Evolutionary conservation across 2,329 filamentous ascomycete genomes (phyloP).

Genomic region (Pseudogymnoascus sp.): DNA sequence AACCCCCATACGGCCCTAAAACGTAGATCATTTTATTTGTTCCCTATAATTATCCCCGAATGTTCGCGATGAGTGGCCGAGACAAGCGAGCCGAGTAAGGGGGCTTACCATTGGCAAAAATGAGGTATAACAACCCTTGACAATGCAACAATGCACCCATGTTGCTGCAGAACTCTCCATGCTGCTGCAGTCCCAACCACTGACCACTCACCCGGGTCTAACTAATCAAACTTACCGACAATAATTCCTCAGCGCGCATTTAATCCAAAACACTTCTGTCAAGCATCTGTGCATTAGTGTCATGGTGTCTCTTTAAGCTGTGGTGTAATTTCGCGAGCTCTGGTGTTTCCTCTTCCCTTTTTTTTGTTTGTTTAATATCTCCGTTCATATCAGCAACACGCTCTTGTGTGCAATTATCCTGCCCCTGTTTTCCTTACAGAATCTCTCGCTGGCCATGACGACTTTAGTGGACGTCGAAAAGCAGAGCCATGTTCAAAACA

Average conservation of each 20-base stretch:
- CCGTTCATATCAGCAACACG: neutral
- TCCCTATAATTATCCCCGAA: neutral
- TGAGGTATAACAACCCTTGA: neutral
- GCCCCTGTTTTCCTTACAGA: neutral
- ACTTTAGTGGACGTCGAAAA: slow-evolving; percentile 3
- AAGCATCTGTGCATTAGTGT: neutral
- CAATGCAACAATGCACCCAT: neutral
- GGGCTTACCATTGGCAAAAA: too few relatives aligned
- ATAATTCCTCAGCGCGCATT: neutral
- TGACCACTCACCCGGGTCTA: neutral
- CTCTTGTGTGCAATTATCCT: neutral
- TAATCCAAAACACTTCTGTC: neutral
- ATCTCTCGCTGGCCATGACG: neutral
- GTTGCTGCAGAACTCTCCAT: too few relatives aligned
- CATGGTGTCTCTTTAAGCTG: neutral
- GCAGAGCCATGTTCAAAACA: neutral
- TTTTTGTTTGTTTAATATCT: neutral
- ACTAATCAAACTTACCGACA: neutral
- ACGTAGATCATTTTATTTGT: neutral
- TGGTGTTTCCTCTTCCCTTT: neutral
- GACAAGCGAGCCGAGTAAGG: neutral
- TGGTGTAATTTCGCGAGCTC: neutral
- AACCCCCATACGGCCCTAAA: too few relatives aligned
- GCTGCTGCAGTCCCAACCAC: neutral
- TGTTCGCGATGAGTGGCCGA: neutral